phyloP scores from a whole-genome alignment of 1,139 yeast species.

The Hyphopichia khmerensis region DNA sequence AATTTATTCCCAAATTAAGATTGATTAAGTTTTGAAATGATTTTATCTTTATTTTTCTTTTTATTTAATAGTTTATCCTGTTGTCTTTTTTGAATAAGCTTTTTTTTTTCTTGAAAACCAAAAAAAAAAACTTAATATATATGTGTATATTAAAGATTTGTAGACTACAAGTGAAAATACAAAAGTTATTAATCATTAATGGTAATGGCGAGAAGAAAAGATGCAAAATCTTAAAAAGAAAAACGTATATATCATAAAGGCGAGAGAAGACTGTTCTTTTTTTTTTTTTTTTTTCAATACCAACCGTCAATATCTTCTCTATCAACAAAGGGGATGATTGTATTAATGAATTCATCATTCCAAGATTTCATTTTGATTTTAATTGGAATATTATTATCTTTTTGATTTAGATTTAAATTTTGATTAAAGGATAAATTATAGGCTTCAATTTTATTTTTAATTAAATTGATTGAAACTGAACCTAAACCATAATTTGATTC shows the following conservation, averaged over 20 bases:
- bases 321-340: constrained; percentile 30
- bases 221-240: constrained; percentile 16
- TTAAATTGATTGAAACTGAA: constrained; percentile 17
- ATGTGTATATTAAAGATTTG: no score
- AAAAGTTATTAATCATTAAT: background rate
- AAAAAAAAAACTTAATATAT: no score
- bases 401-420: background rate
- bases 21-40: constrained; percentile 45
- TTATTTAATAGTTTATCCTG: no score
- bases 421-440: constrained; percentile 27
- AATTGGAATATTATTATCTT: background rate
- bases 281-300: no score
- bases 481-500: constrained; percentile 17
- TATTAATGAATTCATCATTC: constrained; percentile 25
- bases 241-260: background rate
- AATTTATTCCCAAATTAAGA: constrained; percentile 82
- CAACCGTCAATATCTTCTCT: constrained; percentile 40
- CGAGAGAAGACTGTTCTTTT: no score
- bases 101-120: no score
- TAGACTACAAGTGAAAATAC: no score
- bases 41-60: background rate
- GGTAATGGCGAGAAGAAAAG: background rate
- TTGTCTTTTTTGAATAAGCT: background rate
- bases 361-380: constrained; percentile 21
- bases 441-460: constrained; percentile 24